Conservation (phyloP, 805 yeast genomes). For the Clavispora vitiphila region DNA sequence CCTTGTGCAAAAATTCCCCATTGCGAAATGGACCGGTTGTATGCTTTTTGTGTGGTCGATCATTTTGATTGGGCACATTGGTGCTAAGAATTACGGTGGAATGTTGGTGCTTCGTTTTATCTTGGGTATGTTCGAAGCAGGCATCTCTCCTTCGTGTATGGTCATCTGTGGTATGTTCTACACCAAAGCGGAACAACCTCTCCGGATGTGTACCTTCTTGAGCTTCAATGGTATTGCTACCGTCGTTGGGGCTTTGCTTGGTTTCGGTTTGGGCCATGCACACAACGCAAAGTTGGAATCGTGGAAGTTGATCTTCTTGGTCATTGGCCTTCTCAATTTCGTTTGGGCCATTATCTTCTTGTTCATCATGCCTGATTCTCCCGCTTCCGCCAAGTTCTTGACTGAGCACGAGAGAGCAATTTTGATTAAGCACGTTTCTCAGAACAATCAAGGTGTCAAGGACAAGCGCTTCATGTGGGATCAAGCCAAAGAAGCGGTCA, state of each 20-base stretch:
- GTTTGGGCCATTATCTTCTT: conserved; percentile 16
- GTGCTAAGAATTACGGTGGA: conserved; percentile 30
- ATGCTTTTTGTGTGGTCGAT: conserved; percentile 17
- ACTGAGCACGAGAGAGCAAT: conserved; percentile 23
- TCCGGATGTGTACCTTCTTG: conserved; percentile 25
- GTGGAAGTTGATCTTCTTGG: conserved; percentile 20
- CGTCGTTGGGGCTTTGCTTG: conserved; percentile 8
- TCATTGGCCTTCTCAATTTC: conserved; percentile 9
- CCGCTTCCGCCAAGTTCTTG: conserved; percentile 23
- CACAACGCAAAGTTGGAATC: conserved; percentile 14
- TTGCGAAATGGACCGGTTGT: conserved; percentile 4
- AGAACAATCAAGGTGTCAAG: conserved; percentile 22
- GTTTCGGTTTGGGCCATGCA: conserved; percentile 29
- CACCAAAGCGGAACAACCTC: conserved; percentile 28
- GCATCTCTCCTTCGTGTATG: conserved; percentile 31
- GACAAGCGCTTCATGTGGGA: conserved; percentile 17
- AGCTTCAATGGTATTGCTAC: conserved; percentile 22
- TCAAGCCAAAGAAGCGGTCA: conserved; percentile 19
- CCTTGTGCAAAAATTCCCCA: conserved; percentile 14
- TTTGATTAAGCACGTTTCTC: conserved; percentile 15
- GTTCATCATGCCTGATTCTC: conserved; percentile 19
- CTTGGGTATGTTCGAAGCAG: conserved; percentile 32
- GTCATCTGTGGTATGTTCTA: conserved; percentile 29
- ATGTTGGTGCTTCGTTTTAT: conserved; percentile 30
- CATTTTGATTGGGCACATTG: conserved; percentile 21